Evolutionary conservation across 2,329 filamentous ascomycete species (phyloP).

Genomic region (Clonostachys rhizophaga): DNA sequence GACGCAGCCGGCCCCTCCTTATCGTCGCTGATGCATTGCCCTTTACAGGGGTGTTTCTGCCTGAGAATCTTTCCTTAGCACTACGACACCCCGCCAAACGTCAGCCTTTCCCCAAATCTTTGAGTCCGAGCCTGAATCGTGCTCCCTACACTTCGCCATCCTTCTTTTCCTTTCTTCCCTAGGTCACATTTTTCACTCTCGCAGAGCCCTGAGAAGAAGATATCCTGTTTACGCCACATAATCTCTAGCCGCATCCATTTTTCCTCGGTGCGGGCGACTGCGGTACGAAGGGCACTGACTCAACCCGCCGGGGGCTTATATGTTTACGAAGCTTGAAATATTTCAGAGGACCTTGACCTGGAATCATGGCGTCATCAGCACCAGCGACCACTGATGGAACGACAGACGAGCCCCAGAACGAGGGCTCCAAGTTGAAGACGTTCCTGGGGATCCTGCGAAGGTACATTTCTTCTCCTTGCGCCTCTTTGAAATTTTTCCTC

Average conservation of each 20-base stretch:
- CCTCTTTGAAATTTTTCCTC: not conserved
- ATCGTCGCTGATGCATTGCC: too few relatives aligned
- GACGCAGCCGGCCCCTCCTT: too few relatives aligned
- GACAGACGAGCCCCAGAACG: slow-evolving; percentile 54
- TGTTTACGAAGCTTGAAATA: too few relatives aligned
- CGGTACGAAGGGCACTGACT: not conserved
- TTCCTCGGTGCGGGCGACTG: too few relatives aligned
- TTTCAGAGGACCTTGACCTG: not conserved
- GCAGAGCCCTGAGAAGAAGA: too few relatives aligned
- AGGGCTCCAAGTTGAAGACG: slow-evolving; percentile 83
- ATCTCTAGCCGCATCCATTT: too few relatives aligned
- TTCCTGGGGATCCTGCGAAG: slow-evolving; percentile 85
- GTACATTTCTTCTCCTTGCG: slow-evolving; percentile 44
- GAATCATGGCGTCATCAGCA: slow-evolving; percentile 4
- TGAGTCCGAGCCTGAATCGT: not conserved
- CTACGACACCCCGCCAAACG: not conserved
- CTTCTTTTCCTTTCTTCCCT: not conserved
- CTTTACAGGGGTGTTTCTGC: not conserved
- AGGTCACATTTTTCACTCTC: too few relatives aligned
- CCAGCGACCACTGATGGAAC: slow-evolving; percentile 20
- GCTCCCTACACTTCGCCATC: not conserved
- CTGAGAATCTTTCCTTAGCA: not conserved
- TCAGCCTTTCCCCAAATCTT: not conserved
- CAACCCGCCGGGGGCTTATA: not conserved
- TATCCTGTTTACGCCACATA: too few relatives aligned